These are phyloP conservation scores for Phaeotremella skinneri DNA, from an alignment of 768 basidiomycete genomes.

Conservation along the genomic window DNA sequence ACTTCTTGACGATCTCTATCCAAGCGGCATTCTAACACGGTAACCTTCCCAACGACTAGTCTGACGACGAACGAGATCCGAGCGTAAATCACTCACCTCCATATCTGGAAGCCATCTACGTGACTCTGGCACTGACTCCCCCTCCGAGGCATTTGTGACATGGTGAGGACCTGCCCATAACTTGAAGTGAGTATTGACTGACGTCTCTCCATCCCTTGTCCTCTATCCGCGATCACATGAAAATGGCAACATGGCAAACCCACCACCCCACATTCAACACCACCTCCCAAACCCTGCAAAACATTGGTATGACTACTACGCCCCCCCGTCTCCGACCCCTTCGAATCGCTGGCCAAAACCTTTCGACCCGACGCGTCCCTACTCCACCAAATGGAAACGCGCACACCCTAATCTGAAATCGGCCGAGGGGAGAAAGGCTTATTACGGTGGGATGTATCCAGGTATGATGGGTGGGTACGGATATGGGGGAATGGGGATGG, in stretches of 20 bases:
- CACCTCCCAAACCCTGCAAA: constrained; percentile 1
- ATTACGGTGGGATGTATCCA: constrained; percentile 27
- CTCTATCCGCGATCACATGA: background rate
- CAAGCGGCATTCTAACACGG: too few species aligned
- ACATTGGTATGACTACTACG: constrained; percentile 33
- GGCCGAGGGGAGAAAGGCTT: constrained; percentile 25
- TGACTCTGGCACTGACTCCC: constrained; percentile 1
- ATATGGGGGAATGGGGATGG: constrained; percentile 28
- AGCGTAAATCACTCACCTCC: too few species aligned
- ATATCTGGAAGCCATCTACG: background rate
- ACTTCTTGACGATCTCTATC: too few species aligned
- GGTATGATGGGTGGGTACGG: constrained; percentile 5
- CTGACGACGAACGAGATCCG: too few species aligned
- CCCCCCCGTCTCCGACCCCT: constrained; percentile 9
- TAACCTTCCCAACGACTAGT: too few species aligned
- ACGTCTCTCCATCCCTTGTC: background rate
- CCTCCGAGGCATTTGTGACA: background rate
- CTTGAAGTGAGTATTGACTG: background rate
- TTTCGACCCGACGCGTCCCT: constrained; percentile 13
- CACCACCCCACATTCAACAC: background rate
- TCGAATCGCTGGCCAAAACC: constrained; percentile 25
- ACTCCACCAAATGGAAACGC: constrained; percentile 41
- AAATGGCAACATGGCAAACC: too few species aligned
- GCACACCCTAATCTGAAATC: constrained; percentile 36
- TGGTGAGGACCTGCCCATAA: background rate